Percentiles rank a stretch among this genome's conserved stretches.
Evolutionary conservation across 495 filamentous ascomycete genomes (phyloP).

Genomic region (Hyphodiscus hymeniophilus): DNA sequence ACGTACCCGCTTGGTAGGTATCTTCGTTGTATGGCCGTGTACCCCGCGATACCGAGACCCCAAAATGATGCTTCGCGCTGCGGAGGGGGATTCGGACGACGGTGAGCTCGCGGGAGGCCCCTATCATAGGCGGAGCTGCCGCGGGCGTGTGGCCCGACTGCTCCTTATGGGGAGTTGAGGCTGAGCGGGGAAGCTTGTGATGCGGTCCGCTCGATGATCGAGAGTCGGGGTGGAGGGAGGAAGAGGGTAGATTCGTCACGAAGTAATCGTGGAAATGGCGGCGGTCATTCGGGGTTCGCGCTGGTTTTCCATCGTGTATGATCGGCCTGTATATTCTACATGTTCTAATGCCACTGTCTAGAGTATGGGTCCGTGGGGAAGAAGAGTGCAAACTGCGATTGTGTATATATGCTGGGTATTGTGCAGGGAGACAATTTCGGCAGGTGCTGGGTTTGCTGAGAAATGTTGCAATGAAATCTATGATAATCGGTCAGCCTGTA

Average conservation of each 20-base stretch:
- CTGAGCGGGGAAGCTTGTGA: constrained; percentile 77
- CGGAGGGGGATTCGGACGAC: constrained; percentile 96
- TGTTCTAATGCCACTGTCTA: background rate
- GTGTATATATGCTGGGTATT: background rate
- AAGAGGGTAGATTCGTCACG: constrained; percentile 88
- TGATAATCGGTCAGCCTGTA: background rate
- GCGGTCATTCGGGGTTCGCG: constrained; percentile 3
- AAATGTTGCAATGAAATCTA: constrained; percentile 21
- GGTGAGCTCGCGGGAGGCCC: constrained; percentile 63
- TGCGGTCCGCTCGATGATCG: constrained; percentile 50
- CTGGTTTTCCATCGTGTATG: background rate
- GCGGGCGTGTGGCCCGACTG: constrained; percentile 46
- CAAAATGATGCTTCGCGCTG: constrained; percentile 94
- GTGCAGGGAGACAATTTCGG: background rate
- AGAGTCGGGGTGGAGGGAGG: constrained; percentile 86
- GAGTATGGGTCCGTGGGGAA: background rate
- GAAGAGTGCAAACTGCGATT: background rate
- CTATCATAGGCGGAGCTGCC: constrained; percentile 46
- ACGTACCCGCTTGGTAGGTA: constrained; percentile 86
- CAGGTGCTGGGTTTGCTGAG: constrained; percentile 5
- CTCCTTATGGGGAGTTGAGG: constrained; percentile 69
- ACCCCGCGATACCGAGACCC: constrained; percentile 68
- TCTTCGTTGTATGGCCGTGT: constrained; percentile 87
- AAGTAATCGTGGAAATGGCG: constrained; percentile 92
- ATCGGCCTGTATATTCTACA: background rate